Conservation (phyloP, 2,329 filamentous ascomycete species). For the Botrytis tulipae region DNA sequence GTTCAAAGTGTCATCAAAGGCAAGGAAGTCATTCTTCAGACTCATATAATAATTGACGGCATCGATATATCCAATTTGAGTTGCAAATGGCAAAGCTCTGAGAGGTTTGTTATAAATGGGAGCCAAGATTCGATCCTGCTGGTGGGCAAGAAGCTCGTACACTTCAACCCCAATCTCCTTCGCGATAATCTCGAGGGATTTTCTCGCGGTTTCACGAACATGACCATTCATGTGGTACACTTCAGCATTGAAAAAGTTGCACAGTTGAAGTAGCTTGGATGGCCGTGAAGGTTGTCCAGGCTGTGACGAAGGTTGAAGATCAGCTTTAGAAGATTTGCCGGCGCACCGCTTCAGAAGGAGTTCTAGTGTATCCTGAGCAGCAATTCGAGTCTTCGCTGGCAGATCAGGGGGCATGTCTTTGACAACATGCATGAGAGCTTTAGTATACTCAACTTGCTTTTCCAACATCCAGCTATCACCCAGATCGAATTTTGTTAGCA, state of each 20-base stretch:
- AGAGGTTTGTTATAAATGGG: constrained; percentile 96
- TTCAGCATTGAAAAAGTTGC: constrained; percentile 81
- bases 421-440: constrained; percentile 93
- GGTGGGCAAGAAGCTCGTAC: constrained; percentile 83
- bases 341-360: constrained; percentile 76
- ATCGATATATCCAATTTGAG: constrained; percentile 97
- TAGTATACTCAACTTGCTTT: constrained; percentile 83
- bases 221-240: constrained; percentile 94
- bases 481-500: constrained; percentile 81
- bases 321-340: constrained; percentile 75
- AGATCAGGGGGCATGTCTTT: constrained; percentile 97
- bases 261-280: constrained; percentile 70
- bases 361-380: constrained; percentile 80
- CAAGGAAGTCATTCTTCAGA: constrained; percentile 82
- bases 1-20: constrained; percentile 89
- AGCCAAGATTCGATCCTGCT: constrained; percentile 84
- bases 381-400: constrained; percentile 80
- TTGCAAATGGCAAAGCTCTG: constrained; percentile 85
- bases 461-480: constrained; percentile 79
- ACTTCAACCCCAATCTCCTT: constrained; percentile 75
- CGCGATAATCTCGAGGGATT: constrained; percentile 77
- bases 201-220: constrained; percentile 83
- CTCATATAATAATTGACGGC: constrained; percentile 94
- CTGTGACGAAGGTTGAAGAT: constrained; percentile 55
- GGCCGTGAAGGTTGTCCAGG: constrained; percentile 59